Base-by-base conservation (phyloP, 2,329 filamentous ascomycete genomes). In the Monilinia vaccinii-corymbosi region DNA sequence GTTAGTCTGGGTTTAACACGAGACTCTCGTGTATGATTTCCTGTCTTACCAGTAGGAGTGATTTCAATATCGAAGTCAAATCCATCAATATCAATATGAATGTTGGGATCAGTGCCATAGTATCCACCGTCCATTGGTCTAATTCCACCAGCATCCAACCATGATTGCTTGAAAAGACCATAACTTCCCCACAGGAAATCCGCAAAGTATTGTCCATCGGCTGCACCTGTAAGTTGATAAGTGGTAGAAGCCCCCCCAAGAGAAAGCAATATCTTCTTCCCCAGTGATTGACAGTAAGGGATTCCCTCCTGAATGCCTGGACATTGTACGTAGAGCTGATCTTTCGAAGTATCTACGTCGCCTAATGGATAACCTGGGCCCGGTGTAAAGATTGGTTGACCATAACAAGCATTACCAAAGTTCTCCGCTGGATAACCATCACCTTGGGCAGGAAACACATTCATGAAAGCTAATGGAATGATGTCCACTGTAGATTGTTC, bases 391-490 rank as follows among this genome's bases (percentile, higher is more conserved):
- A 73, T 71, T 1, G 73, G 70, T 7, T 69, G 71, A 0, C 66
- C 64, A 45, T 70, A 73, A 63, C 76, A 78, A 52, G 74, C 70
- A 58, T 76, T 77, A 5, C 74, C 76, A 60, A 75, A 76, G 64
- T 77, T 75, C 44, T 73, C 69, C 1, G 71, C 74, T 1, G 74
- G 73, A 40, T 72, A 71, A 23, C 75, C 75, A 57, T 78, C 74
- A n/a, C 71, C 74, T 61, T 77, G 73, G 6, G 71, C 68, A 13
- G 75, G 74, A 63, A 77, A 78, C 5, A 73, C 65, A 57, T 75
- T 66, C 23, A 77, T 72, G 62, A 77, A 78, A 3, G 72, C 75
- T 5, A 78, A 68, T 16, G 76, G 69, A 61, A 78, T 77, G 16
- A 77, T 71, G 59, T 78, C 76, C 52, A 77, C 71, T 28, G 66